Percentiles rank a stretch among this genome's conserved stretches.
Evolutionary conservation across 148 eudicot species (phyloP).

Genomic region (Chenopodium suecicum): DNA sequence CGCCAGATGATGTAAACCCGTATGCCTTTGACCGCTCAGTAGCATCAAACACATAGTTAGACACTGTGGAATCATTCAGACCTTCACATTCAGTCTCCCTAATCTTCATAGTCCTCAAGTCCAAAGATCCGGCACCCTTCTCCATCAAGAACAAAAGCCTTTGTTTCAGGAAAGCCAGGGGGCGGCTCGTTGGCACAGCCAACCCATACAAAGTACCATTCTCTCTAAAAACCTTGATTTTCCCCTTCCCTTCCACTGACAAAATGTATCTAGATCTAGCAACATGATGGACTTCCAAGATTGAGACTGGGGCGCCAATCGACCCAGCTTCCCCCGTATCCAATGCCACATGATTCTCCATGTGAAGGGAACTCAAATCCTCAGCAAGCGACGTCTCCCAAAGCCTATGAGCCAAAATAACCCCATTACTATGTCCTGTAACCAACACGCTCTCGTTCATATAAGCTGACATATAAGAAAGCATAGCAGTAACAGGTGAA

Average conservation of each 20-base stretch:
- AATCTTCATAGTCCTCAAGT: slow-evolving; percentile 87
- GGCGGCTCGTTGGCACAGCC: slow-evolving; percentile 65
- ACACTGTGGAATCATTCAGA: slow-evolving; percentile 56
- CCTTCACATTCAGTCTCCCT: slow-evolving; percentile 87
- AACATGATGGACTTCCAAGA: slow-evolving; percentile 77
- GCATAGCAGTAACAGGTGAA: slow-evolving; percentile 61
- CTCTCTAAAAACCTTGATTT: slow-evolving; percentile 66
- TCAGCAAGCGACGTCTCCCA: slow-evolving; percentile 64
- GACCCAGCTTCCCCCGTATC: slow-evolving; percentile 32
- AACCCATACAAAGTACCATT: slow-evolving; percentile 67
- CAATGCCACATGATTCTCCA: slow-evolving; percentile 43
- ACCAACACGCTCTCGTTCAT: slow-evolving; percentile 79
- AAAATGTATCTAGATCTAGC: slow-evolving; percentile 77
- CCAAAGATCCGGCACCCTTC: slow-evolving; percentile 90
- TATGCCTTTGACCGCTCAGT: slow-evolving; percentile 84
- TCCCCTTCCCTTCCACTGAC: slow-evolving; percentile 57
- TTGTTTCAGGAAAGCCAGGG: slow-evolving; percentile 84
- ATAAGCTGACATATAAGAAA: slow-evolving; percentile 63
- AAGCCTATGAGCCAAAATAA: slow-evolving; percentile 62
- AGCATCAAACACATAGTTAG: slow-evolving; percentile 74
- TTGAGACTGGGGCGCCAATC: slow-evolving; percentile 38
- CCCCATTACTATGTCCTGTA: slow-evolving; percentile 78
- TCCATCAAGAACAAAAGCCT: slow-evolving; percentile 83
- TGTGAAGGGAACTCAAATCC: slow-evolving; percentile 47
- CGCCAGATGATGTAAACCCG: slow-evolving; percentile 78